Conservation (phyloP, 2,329 filamentous ascomycete genomes). For the Xylariaceae sp. region DNA sequence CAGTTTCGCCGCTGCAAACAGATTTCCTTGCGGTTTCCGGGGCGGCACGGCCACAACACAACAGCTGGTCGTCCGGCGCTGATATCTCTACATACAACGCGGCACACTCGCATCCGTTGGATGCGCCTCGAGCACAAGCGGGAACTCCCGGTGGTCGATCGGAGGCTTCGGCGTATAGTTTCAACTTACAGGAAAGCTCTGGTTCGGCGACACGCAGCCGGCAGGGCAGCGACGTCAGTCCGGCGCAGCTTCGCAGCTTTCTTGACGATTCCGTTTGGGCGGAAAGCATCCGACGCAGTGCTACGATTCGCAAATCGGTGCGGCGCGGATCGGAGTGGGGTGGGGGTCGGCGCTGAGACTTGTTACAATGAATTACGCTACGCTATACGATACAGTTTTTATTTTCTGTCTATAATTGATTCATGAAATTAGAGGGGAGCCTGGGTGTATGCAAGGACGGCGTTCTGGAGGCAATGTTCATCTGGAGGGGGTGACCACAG, state of each 20-base stretch:
- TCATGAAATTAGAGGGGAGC: no score
- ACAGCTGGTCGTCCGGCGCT: conserved; percentile 41
- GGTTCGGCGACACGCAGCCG: conserved; percentile 46
- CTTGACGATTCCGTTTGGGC: conserved; percentile 90
- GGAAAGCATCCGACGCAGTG: conserved; percentile 84
- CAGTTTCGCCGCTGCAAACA: conserved; percentile 20
- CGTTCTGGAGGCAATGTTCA: no score
- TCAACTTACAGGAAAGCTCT: conserved; percentile 49
- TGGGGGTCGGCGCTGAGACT: conserved; percentile 16
- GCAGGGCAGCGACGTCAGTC: conserved; percentile 66
- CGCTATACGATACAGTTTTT: no score
- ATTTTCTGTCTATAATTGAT: no score
- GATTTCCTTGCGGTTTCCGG: conserved; percentile 36
- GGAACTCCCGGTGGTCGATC: conserved; percentile 39
- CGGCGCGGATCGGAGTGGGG: conserved; percentile 32
- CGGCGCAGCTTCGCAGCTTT: conserved; percentile 75
- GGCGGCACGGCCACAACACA: conserved; percentile 34
- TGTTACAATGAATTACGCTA: no score
- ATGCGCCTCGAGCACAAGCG: conserved; percentile 47
- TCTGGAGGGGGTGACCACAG: no score
- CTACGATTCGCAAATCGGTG: conserved; percentile 56
- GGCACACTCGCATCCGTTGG: conserved; percentile 48
- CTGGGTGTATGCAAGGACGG: no score
- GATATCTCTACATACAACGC: conserved; percentile 43
- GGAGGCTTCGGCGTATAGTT: conserved; percentile 54